Evolutionary conservation across 768 basidiomycete species (phyloP), one percentile per base, ranked within the genome.

Genomic region (Bullera alba): DNA sequence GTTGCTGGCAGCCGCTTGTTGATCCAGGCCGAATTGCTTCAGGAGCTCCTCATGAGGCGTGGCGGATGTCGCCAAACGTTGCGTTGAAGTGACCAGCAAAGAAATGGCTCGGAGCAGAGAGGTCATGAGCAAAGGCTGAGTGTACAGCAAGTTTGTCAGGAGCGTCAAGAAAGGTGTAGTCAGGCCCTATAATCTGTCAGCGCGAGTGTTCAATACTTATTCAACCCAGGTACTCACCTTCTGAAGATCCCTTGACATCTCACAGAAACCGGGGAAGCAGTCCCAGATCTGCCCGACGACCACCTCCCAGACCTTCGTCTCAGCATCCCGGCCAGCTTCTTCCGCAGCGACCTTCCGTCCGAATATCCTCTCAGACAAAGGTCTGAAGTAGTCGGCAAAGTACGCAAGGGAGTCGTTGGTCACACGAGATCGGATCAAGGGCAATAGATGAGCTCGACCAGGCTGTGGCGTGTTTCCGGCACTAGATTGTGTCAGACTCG

Each of bases 291-390:
- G 95, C 8, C 84, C 83, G 21, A 96, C 83, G 38, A 97, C 79
- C 10, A 93, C 90, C 57, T 82, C 86, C 88, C 90, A 99, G 30
- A 97, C 83, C 73, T 97, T 99, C 14, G 85, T 86, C 72, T 97
- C 91, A 0, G 86, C 83, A 4, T 50, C 59, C 52, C 71, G 60
- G 44, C 79, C 79, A 0, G 58, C 84, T 5, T 77, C 75, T 56
- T 87, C 86, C 0, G 89, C 86, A 15, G 79, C 83, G 53, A 86
- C 82, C 66, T 92, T 86, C 30, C 87, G 74, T 63, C 88, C 80
- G 65, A 97, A 99, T 79, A 97, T 84, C 16, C 83, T 79, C 71
- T 96, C 92, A 42, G 91, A 95, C 42, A 97, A 74, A 16, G 93
- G 93, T 6, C 97, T 85, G 60, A 97, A 96, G 71, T 87, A 87